A percentile compares a stretch with the other conserved stretches of the same genome.
These are phyloP conservation scores for Calocybe gangraenosa DNA, from an alignment of 768 basidiomycete species.

Conservation along the genomic window DNA sequence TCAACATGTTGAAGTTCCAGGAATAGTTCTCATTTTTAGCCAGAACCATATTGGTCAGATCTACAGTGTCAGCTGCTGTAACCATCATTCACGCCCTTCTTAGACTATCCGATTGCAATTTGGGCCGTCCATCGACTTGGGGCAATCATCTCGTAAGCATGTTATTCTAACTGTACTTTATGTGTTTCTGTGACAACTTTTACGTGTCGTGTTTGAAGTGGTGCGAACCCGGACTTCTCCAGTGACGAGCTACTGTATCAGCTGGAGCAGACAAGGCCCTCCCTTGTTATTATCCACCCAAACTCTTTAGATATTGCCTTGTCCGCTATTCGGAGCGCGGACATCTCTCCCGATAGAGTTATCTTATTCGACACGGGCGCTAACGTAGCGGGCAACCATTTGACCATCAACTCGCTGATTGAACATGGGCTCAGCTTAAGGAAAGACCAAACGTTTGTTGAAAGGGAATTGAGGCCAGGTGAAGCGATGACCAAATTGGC, in stretches of 20 bases:
- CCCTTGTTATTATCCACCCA: constrained; percentile 43
- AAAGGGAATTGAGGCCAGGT: constrained; percentile 46
- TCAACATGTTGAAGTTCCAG: background rate
- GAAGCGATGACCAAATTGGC: constrained; percentile 71
- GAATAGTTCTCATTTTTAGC: constrained; percentile 59
- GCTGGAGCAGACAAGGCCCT: constrained; percentile 42
- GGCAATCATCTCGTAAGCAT: constrained; percentile 52
- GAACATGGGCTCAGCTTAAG: constrained; percentile 37
- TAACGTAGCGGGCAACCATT: constrained; percentile 11
- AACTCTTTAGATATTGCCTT: constrained; percentile 38
- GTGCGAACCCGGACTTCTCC: constrained; percentile 61
- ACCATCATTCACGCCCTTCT: background rate
- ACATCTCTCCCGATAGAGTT: constrained; percentile 38
- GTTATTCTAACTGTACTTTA: too few species aligned
- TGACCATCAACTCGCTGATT: constrained; percentile 45
- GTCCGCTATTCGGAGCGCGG: constrained; percentile 32
- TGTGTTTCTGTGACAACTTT: too few species aligned
- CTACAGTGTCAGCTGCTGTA: background rate
- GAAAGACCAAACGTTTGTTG: constrained; percentile 33
- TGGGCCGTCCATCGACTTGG: constrained; percentile 58
- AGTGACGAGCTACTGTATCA: constrained; percentile 54
- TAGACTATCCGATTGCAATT: constrained; percentile 52
- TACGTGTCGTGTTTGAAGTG: constrained; percentile 26
- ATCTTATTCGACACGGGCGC: constrained; percentile 31
- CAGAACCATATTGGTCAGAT: constrained; percentile 60